phyloP scores from a whole-genome alignment of 2,329 filamentous ascomycete species.

The Stagonosporopsis vannaccii region DNA sequence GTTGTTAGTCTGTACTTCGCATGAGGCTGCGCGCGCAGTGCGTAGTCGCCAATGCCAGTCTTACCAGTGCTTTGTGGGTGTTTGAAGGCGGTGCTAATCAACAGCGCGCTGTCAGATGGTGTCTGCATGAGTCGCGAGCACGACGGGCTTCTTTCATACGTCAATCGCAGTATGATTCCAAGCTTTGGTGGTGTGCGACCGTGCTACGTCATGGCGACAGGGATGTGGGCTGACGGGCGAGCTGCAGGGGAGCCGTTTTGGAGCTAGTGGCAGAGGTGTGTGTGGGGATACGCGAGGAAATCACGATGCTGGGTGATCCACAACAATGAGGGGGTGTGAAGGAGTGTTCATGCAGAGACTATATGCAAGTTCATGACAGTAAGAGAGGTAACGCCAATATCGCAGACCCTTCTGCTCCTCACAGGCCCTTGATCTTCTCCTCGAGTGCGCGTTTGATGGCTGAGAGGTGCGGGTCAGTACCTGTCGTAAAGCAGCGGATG shows the following conservation, averaged over 20 bases:
- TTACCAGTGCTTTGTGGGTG: too few species aligned
- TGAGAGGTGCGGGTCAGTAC: slow-evolving; percentile 27
- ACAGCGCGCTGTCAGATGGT: not conserved
- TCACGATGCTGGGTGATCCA: too few species aligned
- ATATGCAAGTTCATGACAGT: slow-evolving; percentile 1
- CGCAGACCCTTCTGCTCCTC: not conserved
- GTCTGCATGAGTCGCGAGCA: slow-evolving; percentile 1
- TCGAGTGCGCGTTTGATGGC: slow-evolving; percentile 49
- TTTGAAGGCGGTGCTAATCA: not conserved
- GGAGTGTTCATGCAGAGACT: not conserved
- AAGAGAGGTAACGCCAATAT: not conserved
- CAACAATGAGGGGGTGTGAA: not conserved
- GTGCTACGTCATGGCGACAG: slow-evolving; percentile 13
- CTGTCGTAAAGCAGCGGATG: not conserved
- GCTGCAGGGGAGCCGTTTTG: slow-evolving; percentile 9
- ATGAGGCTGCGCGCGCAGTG: too few species aligned
- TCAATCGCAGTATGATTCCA: slow-evolving; percentile 13
- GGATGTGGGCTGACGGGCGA: slow-evolving; percentile 2
- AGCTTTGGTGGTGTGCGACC: slow-evolving; percentile 6
- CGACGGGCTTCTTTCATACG: slow-evolving; percentile 1
- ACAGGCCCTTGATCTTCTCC: slow-evolving; percentile 44
- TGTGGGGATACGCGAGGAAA: slow-evolving; percentile 5
- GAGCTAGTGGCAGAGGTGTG: slow-evolving; percentile 3
- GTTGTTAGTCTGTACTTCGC: not conserved
- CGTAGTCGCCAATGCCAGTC: too few species aligned